A percentile compares a stretch with the other conserved stretches of the same genome.
phyloP scores from a whole-genome alignment of 257 asterid species.

The Leonotis leonurus region DNA sequence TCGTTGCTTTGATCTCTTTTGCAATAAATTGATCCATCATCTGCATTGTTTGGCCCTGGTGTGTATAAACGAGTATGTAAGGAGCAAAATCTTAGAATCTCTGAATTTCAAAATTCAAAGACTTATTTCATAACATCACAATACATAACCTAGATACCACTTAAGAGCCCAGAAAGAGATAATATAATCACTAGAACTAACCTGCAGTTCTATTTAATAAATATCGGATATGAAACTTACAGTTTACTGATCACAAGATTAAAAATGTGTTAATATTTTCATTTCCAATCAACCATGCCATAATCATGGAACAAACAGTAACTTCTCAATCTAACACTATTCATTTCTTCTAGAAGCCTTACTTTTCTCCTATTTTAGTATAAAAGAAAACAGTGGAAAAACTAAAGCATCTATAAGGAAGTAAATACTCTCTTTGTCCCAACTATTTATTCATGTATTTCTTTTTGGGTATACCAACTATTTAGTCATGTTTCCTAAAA shows the following conservation, averaged over 20 bases:
- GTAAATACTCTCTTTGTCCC: no score
- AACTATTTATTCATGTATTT: no score
- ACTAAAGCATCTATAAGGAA: no score
- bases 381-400: background rate
- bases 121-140: background rate
- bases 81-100: background rate
- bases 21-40: conserved; percentile 72
- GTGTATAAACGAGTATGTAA: conserved; percentile 14
- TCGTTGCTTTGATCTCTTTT: conserved; percentile 57
- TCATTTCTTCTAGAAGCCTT: background rate
- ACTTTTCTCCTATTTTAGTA: background rate
- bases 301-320: background rate
- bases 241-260: background rate
- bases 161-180: no score
- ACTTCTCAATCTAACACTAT: conserved; percentile 8
- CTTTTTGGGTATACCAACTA: no score
- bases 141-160: background rate
- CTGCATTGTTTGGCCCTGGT: conserved; percentile 78
- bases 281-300: background rate
- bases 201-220: no score
- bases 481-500: no score
- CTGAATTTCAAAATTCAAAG: conserved; percentile 3
- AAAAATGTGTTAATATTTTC: background rate
- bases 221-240: background rate
- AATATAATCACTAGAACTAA: no score